These are phyloP conservation scores for Trichosporon faecale DNA, from an alignment of 1,284 basidiomycete species.

Conservation along the genomic window DNA sequence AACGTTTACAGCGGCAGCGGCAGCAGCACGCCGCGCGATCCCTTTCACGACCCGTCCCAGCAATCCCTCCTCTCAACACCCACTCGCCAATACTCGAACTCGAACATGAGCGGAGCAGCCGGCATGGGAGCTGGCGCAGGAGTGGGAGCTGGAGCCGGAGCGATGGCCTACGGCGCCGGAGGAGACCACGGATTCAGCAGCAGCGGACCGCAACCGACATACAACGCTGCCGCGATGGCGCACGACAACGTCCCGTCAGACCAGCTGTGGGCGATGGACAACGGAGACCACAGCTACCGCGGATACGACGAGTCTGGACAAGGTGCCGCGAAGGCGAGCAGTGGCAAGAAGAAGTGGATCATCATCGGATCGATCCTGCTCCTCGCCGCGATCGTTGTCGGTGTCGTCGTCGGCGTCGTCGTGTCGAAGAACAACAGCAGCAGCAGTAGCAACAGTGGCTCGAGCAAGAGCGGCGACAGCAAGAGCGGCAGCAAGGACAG, in stretches of 20 bases:
- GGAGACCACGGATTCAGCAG: slow-evolving; percentile 8
- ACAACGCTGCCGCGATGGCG: slow-evolving; percentile 9
- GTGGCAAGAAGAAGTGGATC: slow-evolving; percentile 29
- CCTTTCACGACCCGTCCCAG: slow-evolving; percentile 2
- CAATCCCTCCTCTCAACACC: neutral
- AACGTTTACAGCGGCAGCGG: slow-evolving; percentile 5
- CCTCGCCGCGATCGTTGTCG: slow-evolving; percentile 29
- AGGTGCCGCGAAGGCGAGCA: neutral
- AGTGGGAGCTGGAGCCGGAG: slow-evolving; percentile 8
- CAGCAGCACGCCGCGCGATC: slow-evolving; percentile 13
- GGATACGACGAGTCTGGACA: slow-evolving; percentile 11
- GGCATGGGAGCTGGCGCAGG: slow-evolving; percentile 11
- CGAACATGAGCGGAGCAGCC: slow-evolving; percentile 9
- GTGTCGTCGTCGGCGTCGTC: slow-evolving; percentile 32
- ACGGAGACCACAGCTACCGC: slow-evolving; percentile 15
- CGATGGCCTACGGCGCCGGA: slow-evolving; percentile 6
- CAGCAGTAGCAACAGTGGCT: slow-evolving; percentile 14
- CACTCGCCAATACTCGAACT: slow-evolving; percentile 10
- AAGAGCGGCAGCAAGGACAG: slow-evolving; percentile 55
- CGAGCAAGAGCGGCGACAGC: slow-evolving; percentile 8
- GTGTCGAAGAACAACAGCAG: slow-evolving; percentile 34
- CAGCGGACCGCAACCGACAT: neutral
- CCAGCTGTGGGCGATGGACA: slow-evolving; percentile 25
- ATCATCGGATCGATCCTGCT: slow-evolving; percentile 32
- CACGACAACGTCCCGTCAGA: slow-evolving; percentile 18